Evolutionary conservation across 495 filamentous ascomycete species (phyloP).

Genomic region (Daldinia vernicosa): DNA sequence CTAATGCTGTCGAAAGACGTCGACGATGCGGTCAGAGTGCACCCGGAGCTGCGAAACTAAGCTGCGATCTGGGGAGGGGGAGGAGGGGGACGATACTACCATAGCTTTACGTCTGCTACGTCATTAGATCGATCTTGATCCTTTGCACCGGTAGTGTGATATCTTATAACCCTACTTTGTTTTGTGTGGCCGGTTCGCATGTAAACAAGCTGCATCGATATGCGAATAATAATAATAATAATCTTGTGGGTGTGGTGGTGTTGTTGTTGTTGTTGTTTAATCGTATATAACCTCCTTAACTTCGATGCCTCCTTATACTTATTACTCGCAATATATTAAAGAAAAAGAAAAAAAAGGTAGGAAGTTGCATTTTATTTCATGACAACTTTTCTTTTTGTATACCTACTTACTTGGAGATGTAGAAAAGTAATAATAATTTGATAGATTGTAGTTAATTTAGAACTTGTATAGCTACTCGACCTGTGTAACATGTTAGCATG

Average conservation of each 20-base stretch:
- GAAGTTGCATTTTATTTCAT: too few relatives aligned
- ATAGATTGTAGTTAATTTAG: too few relatives aligned
- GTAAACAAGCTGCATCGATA: slow-evolving; percentile 17
- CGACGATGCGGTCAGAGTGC: slow-evolving; percentile 17
- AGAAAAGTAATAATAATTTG: too few relatives aligned
- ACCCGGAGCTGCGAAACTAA: slow-evolving; percentile 5
- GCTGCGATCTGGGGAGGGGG: neutral
- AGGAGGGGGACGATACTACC: slow-evolving; percentile 32
- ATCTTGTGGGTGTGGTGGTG: neutral
- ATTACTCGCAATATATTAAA: too few relatives aligned
- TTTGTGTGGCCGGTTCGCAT: slow-evolving; percentile 4
- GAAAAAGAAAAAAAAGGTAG: too few relatives aligned
- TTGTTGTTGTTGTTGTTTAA: slow-evolving; percentile 24
- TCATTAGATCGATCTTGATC: slow-evolving; percentile 41
- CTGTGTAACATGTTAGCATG: neutral
- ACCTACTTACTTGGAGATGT: too few relatives aligned
- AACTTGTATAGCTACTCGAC: neutral
- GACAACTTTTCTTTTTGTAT: too few relatives aligned
- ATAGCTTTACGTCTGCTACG: slow-evolving; percentile 28
- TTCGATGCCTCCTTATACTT: too few relatives aligned
- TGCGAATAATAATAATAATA: slow-evolving; percentile 18
- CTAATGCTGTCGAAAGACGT: slow-evolving; percentile 8
- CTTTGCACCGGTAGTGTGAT: slow-evolving; percentile 27
- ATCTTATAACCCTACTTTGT: slow-evolving; percentile 29
- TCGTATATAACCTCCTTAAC: slow-evolving; percentile 12